Conservation (phyloP, 352 stramenopile genomes). For the Globisporangium iwayamae region DNA sequence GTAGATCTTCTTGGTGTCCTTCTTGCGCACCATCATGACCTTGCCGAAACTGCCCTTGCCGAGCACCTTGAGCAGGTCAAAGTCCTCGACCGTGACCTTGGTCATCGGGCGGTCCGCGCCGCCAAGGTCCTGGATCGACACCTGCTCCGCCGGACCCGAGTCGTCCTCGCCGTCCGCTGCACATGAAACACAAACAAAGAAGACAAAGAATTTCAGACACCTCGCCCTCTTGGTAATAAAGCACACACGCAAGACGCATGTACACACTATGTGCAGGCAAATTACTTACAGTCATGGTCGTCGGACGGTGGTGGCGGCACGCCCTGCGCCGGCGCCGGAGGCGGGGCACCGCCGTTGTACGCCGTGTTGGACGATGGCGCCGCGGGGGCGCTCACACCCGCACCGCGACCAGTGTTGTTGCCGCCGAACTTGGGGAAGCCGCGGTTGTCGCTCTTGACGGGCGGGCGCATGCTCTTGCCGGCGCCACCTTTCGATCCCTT, state of each 20-base stretch:
- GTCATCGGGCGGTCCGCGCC: constrained; percentile 47
- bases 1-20: constrained; percentile 92
- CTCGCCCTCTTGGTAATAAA: no score
- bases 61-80: constrained; percentile 92
- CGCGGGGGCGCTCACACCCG: constrained; percentile 68
- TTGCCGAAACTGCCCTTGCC: constrained; percentile 96
- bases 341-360: constrained; percentile 8
- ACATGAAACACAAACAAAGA: constrained; percentile 14
- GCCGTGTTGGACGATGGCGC: constrained; percentile 41
- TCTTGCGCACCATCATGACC: constrained; percentile 95
- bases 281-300: constrained; percentile 65
- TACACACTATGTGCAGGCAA: not conserved
- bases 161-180: constrained; percentile 77
- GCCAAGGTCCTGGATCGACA: constrained; percentile 82
- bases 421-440: constrained; percentile 67
- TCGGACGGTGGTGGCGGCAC: constrained; percentile 11
- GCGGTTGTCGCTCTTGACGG: constrained; percentile 83
- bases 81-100: constrained; percentile 91
- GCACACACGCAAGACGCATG: constrained; percentile 4
- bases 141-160: constrained; percentile 73
- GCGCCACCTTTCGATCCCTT: constrained; percentile 79
- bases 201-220: not conserved
- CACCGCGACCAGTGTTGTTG: constrained; percentile 48
- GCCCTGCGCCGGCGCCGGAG: constrained; percentile 17
- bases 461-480: constrained; percentile 54